Evolutionary conservation across 108 stramenopile genomes (phyloP), one percentile per base, ranked within the genome.

Genomic region (Hondaea fermentalgiana): DNA sequence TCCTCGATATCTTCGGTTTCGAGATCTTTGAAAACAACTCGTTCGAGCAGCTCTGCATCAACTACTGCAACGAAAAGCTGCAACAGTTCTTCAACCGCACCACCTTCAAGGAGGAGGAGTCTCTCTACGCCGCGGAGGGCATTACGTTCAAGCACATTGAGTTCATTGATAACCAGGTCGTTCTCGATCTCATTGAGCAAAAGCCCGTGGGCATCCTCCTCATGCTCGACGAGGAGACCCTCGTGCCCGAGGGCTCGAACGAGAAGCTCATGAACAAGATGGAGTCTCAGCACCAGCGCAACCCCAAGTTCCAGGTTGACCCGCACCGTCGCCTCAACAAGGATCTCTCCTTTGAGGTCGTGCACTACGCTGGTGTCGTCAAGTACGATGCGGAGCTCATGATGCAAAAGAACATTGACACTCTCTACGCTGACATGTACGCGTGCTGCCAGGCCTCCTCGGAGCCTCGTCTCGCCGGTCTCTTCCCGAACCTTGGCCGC

Each of bases 1-100:
- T 99, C 28, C 93, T 99, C 19, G 98, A 98, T 91, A 98, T 99
- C 89, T 98, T 98, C 91, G 98, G 97, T 6, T 99, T 98, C 87
- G 98, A 99, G 90, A 95, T 96, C 44, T 97, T 97, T 88, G 92
- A 94, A 76, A 92, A 90, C 43, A 97, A 97, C 88, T 90, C 90
- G 4, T 97, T 97, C 88, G 96, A 97, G 89, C 96, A 98, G 93
- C 93, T 98, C 19, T 97, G 97, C 87, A 98, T 98, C 90, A 98
- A 98, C 91, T 98, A 96, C 91, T 96, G 96, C 87, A 98, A 98
- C 92, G 98, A 98, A 90, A 96, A 97, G 87, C 92, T 98, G 16
- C 98, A 98, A 91, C 95, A 95, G 88, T 92, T 95, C 64, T 92
- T 91, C 90, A 90, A 91, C 71, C 19, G 35, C 16, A 69, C 87